Conservation (phyloP, 768 basidiomycete species). For the Sporobolomyces pararoseus region DNA sequence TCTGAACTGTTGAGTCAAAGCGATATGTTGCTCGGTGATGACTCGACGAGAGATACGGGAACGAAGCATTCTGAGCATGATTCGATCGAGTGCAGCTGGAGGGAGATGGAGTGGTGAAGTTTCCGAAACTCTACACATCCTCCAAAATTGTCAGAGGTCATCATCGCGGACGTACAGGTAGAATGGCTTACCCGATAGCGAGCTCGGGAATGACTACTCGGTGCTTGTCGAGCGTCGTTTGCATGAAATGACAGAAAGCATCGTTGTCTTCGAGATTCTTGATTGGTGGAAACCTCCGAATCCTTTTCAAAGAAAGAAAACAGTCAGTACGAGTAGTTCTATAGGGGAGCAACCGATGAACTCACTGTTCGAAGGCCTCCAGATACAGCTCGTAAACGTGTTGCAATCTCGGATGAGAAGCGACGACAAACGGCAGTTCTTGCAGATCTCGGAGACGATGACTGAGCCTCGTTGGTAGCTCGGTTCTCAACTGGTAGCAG, state of each 20-base stretch:
- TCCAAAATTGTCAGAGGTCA: too few species aligned
- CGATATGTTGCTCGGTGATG: constrained; percentile 81
- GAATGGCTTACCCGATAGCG: constrained; percentile 7
- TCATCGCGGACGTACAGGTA: too few species aligned
- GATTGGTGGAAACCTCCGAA: constrained; percentile 70
- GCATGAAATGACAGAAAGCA: constrained; percentile 69
- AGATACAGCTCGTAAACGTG: constrained; percentile 73
- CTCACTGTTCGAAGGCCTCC: constrained; percentile 51
- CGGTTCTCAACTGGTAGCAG: constrained; percentile 62
- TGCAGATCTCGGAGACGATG: constrained; percentile 84
- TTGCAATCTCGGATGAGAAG: constrained; percentile 75
- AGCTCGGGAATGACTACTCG: constrained; percentile 50
- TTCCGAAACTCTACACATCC: constrained; percentile 71
- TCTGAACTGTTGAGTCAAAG: constrained; percentile 62
- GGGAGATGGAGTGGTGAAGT: constrained; percentile 74
- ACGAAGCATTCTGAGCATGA: constrained; percentile 85
- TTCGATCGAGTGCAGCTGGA: constrained; percentile 74
- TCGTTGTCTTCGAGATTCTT: constrained; percentile 70
- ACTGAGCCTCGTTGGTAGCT: constrained; percentile 79
- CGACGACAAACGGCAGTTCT: constrained; percentile 76
- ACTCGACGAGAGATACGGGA: constrained; percentile 86
- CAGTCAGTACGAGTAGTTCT: neutral
- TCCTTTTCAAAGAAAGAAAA: constrained; percentile 53
- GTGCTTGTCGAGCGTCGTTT: constrained; percentile 68
- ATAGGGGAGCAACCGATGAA: constrained; percentile 54